Evolutionary conservation across 345 rosid species (phyloP).

Genomic region (Crucihimalaya himalaica): DNA sequence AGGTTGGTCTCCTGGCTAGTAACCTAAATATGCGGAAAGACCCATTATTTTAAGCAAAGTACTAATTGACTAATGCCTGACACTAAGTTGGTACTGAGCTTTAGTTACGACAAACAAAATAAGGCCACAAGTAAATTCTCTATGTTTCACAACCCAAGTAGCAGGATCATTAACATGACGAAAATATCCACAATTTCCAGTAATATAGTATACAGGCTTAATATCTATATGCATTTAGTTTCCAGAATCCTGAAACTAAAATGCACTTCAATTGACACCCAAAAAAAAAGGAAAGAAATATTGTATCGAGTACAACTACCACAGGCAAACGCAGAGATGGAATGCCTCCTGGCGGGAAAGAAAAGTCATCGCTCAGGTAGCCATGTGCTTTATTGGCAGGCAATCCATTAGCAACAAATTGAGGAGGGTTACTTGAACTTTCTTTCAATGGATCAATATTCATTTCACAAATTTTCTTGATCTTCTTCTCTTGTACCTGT

Average conservation of each 20-base stretch:
- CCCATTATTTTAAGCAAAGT: constrained; percentile 10
- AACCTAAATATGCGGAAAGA: constrained; percentile 33
- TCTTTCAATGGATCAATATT: constrained; percentile 61
- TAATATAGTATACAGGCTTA: constrained; percentile 2
- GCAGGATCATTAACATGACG: background rate
- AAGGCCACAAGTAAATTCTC: background rate
- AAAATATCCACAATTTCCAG: constrained; percentile 9
- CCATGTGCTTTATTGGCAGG: constrained; percentile 42
- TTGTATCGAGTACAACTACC: constrained; percentile 69
- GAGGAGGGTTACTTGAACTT: constrained; percentile 41
- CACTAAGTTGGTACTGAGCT: constrained; percentile 3
- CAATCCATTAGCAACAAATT: constrained; percentile 57
- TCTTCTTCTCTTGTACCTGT: constrained; percentile 95
- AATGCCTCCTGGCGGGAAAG: constrained; percentile 64
- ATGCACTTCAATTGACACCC: constrained; percentile 10
- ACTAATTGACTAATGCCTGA: background rate
- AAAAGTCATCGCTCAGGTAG: constrained; percentile 50
- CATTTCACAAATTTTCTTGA: constrained; percentile 79
- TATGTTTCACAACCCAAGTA: constrained; percentile 12
- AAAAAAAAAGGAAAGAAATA: background rate
- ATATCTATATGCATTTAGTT: constrained; percentile 14
- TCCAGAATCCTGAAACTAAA: constrained; percentile 27
- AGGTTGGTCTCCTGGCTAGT: constrained; percentile 73
- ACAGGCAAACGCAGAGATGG: constrained; percentile 77
- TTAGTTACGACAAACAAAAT: background rate